Conservation (phyloP, 257 asterid species). For the Salvia rosmarinus region DNA sequence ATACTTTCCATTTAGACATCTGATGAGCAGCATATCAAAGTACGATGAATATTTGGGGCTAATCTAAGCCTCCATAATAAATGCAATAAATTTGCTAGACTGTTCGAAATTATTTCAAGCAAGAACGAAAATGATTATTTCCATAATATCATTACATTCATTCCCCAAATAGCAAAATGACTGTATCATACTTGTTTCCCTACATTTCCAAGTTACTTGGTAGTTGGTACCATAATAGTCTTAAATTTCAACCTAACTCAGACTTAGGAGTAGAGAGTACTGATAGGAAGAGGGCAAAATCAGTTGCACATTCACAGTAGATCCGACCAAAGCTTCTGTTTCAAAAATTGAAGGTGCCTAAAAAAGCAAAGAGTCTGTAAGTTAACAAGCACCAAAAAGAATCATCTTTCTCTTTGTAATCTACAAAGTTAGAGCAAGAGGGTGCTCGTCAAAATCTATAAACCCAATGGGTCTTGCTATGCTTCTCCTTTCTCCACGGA, state of each 20-base stretch:
- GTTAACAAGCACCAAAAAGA: constrained; percentile 51
- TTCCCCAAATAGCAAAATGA: background rate
- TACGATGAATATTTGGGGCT: too few species aligned
- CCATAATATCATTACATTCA: background rate
- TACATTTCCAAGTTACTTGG: constrained; percentile 4
- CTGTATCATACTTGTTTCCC: background rate
- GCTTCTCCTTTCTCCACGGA: constrained; percentile 53
- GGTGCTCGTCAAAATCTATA: constrained; percentile 25
- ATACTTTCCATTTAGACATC: too few species aligned
- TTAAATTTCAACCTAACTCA: constrained; percentile 33
- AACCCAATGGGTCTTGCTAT: constrained; percentile 29
- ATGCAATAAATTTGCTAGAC: too few species aligned
- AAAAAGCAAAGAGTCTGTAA: constrained; percentile 24
- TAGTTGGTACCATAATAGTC: too few species aligned
- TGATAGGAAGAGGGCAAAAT: constrained; percentile 27
- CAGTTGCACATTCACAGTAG: constrained; percentile 31
- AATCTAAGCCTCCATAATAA: too few species aligned
- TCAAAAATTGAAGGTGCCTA: constrained; percentile 50
- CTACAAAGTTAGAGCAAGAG: constrained; percentile 49
- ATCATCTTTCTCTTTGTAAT: constrained; percentile 45
- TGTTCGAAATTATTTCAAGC: too few species aligned
- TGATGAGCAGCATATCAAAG: too few species aligned
- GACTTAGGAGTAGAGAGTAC: constrained; percentile 26
- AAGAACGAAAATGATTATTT: too few species aligned
- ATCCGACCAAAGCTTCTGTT: constrained; percentile 29